Conservation (phyloP, 2,329 filamentous ascomycete genomes). For the Aspergillus uvarum region DNA sequence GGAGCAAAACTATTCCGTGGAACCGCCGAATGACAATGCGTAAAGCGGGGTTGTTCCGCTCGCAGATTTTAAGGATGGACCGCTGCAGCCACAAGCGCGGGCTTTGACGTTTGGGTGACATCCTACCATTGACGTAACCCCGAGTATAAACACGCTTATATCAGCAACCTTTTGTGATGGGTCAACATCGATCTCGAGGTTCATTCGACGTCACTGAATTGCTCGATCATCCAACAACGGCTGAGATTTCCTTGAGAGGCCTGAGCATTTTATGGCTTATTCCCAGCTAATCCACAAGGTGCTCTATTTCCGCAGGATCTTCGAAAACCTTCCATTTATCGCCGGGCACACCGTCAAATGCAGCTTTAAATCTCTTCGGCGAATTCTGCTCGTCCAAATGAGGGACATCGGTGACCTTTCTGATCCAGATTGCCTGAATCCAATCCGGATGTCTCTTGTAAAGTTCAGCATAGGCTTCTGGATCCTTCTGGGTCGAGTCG, state of each 20-base stretch:
- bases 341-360: conserved; percentile 72
- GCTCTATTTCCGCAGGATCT: conserved; percentile 63
- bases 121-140: conserved; percentile 20
- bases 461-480: conserved; percentile 83
- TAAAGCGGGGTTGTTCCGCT: background rate
- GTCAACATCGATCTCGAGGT: background rate
- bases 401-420: conserved; percentile 75
- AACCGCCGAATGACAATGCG: background rate
- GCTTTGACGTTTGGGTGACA: background rate
- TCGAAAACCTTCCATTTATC: conserved; percentile 80
- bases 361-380: conserved; percentile 73
- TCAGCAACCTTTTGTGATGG: conserved; percentile 14
- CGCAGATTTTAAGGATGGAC: background rate
- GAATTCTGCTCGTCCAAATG: conserved; percentile 74
- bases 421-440: conserved; percentile 81
- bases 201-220: background rate
- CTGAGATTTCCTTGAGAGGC: background rate
- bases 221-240: background rate
- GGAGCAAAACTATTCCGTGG: background rate
- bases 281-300: conserved; percentile 31
- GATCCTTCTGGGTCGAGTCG: conserved; percentile 88
- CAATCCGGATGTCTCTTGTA: conserved; percentile 68
- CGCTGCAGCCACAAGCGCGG: conserved; percentile 1
- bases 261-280: background rate
- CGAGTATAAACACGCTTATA: conserved; percentile 9